Conservation (phyloP, 2,329 filamentous ascomycete genomes). For the Verticillium klebahnii region DNA sequence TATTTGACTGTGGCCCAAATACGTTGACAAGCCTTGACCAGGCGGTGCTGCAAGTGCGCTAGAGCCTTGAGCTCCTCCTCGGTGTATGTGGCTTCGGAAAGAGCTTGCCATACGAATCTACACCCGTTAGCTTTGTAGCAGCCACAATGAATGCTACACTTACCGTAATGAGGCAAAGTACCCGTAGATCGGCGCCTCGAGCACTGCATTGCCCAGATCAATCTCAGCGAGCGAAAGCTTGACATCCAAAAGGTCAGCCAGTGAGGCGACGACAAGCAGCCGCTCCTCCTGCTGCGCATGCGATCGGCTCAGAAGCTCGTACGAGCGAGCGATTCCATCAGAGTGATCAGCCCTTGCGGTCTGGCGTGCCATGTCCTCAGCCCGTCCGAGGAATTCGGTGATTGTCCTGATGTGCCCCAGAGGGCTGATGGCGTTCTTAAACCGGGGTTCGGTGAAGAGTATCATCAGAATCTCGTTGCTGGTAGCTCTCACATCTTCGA, state of each 20-base stretch:
- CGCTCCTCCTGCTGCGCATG: constrained; percentile 36
- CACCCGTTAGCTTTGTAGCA: constrained; percentile 4
- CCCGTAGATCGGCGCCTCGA: constrained; percentile 64
- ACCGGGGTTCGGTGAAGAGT: constrained; percentile 37
- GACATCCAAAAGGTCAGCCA: constrained; percentile 58
- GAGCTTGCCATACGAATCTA: constrained; percentile 50
- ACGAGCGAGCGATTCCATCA: constrained; percentile 79
- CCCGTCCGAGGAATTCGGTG: constrained; percentile 41
- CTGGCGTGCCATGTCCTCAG: constrained; percentile 54
- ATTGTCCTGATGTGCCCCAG: constrained; percentile 25
- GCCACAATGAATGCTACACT: constrained; percentile 8
- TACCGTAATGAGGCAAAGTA: constrained; percentile 64
- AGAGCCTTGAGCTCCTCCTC: constrained; percentile 30
- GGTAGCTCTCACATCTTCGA: constrained; percentile 77
- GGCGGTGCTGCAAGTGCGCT: constrained; percentile 42
- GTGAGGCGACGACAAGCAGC: constrained; percentile 46
- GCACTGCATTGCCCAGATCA: constrained; percentile 63
- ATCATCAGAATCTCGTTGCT: constrained; percentile 46
- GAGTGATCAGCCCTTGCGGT: constrained; percentile 89
- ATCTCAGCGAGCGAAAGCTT: constrained; percentile 60
- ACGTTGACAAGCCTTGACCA: constrained; percentile 57
- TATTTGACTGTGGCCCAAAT: constrained; percentile 74
- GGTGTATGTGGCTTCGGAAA: constrained; percentile 35
- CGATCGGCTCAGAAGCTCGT: constrained; percentile 63
- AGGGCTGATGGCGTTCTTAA: constrained; percentile 14